Evolutionary conservation across 495 filamentous ascomycete genomes (phyloP).

Genomic region (Penicillium flavigenum): DNA sequence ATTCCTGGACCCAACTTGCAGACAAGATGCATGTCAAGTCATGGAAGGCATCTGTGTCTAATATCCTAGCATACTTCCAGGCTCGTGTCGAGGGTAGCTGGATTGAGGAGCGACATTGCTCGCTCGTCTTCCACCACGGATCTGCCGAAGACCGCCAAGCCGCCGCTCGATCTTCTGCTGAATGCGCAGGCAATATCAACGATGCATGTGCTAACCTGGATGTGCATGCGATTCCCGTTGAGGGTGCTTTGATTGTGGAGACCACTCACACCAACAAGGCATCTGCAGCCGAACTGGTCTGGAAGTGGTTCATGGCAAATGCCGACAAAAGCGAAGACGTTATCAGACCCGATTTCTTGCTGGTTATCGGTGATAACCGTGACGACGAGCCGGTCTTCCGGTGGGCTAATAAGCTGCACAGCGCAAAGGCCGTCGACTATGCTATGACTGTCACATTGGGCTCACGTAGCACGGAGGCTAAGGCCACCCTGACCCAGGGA

Average conservation of each 20-base stretch:
- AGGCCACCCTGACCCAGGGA: slow-evolving; percentile 79
- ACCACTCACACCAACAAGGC: slow-evolving; percentile 78
- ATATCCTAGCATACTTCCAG: slow-evolving; percentile 81
- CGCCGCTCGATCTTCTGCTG: slow-evolving; percentile 74
- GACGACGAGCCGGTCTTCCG: slow-evolving; percentile 91
- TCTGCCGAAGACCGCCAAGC: slow-evolving; percentile 70
- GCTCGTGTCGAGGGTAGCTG: slow-evolving; percentile 83
- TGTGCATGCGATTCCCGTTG: slow-evolving; percentile 79
- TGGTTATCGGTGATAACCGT: slow-evolving; percentile 83
- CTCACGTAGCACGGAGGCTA: slow-evolving; percentile 81
- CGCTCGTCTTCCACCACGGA: slow-evolving; percentile 82
- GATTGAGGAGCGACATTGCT: slow-evolving; percentile 84
- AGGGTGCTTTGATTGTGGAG: slow-evolving; percentile 77
- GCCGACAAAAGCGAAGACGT: slow-evolving; percentile 33
- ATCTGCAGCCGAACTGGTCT: slow-evolving; percentile 69
- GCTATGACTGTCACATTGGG: slow-evolving; percentile 83
- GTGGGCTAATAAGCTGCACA: slow-evolving; percentile 78
- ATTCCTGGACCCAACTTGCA: slow-evolving; percentile 70
- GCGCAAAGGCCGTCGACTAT: slow-evolving; percentile 55
- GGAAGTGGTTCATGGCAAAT: slow-evolving; percentile 53
- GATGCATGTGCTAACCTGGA: slow-evolving; percentile 79
- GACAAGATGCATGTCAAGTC: slow-evolving; percentile 61
- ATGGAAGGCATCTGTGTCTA: slow-evolving; percentile 76
- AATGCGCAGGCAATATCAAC: slow-evolving; percentile 90
- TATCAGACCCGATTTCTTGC: slow-evolving; percentile 68